Percentiles rank a stretch among this genome's conserved stretches.
These are phyloP conservation scores for Fallopia convolvulus DNA, from an alignment of 148 eudicot genomes.

Conservation along the genomic window DNA sequence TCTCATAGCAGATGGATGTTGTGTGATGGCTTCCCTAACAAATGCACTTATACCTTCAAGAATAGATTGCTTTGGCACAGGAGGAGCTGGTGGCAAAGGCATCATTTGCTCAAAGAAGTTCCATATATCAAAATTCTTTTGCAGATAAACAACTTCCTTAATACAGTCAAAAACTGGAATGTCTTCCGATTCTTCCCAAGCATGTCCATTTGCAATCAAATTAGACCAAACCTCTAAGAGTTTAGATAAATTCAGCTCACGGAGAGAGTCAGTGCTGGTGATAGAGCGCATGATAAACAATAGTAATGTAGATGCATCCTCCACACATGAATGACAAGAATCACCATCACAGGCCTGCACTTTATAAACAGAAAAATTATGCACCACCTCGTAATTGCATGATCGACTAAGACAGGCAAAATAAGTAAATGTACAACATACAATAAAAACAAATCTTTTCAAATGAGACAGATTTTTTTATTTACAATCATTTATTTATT, in stretches of 20 bases:
- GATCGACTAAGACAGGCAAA: not conserved
- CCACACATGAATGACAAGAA: constrained; percentile 42
- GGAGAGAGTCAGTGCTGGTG: constrained; percentile 22
- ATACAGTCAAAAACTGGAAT: constrained; percentile 60
- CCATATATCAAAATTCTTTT: constrained; percentile 32
- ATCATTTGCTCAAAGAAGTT: constrained; percentile 35
- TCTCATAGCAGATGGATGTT: constrained; percentile 52
- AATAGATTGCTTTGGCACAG: constrained; percentile 39
- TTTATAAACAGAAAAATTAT: not conserved
- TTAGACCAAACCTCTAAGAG: constrained; percentile 55
- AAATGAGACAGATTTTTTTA: not conserved
- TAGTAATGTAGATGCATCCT: constrained; percentile 60
- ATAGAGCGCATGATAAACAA: constrained; percentile 46
- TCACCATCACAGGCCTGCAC: constrained; percentile 36
- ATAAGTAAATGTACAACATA: not conserved
- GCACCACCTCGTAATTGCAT: not conserved
- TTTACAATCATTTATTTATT: not conserved
- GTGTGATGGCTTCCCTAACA: constrained; percentile 52
- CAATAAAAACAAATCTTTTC: not conserved
- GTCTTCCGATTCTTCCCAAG: constrained; percentile 81
- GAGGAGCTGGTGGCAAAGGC: constrained; percentile 51
- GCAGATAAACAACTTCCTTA: constrained; percentile 43
- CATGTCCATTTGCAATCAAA: constrained; percentile 56
- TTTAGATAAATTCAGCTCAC: constrained; percentile 42
- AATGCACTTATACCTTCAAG: constrained; percentile 50